Percentiles rank a stretch among this genome's conserved stretches.
Conservation (phyloP, 495 filamentous ascomycete genomes). For the Talaromyces thailandensis region DNA sequence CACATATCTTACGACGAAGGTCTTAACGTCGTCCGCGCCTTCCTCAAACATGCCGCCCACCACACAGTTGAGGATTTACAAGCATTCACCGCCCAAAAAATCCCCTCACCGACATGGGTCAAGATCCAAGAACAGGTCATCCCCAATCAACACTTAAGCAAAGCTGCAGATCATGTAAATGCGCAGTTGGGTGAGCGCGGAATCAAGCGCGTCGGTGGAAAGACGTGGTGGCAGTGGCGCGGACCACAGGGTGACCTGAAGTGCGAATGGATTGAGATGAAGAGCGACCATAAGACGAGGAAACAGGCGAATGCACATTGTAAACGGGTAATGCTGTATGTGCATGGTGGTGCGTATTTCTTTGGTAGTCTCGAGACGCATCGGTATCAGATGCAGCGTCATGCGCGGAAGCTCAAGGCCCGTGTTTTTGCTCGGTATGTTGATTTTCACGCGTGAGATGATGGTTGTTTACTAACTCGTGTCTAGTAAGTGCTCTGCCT, state of each 20-base stretch:
- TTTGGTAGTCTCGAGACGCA: slow-evolving; percentile 94
- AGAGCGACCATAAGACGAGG: slow-evolving; percentile 62
- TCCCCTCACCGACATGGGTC: slow-evolving; percentile 84
- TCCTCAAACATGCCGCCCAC: slow-evolving; percentile 71
- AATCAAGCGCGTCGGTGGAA: slow-evolving; percentile 65
- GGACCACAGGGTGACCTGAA: slow-evolving; percentile 49
- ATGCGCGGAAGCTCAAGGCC: slow-evolving; percentile 87
- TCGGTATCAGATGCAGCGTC: slow-evolving; percentile 89
- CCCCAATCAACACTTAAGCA: slow-evolving; percentile 45
- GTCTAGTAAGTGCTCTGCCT: slow-evolving; percentile 23
- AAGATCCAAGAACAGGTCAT: slow-evolving; percentile 67
- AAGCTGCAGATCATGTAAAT: slow-evolving; percentile 53
- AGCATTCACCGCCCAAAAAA: slow-evolving; percentile 80
- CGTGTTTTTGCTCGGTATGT: slow-evolving; percentile 66
- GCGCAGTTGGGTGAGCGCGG: slow-evolving; percentile 69
- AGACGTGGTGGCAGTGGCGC: slow-evolving; percentile 94
- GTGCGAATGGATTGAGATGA: slow-evolving; percentile 96
- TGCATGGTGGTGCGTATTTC: slow-evolving; percentile 78
- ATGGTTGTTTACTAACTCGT: slow-evolving; percentile 14
- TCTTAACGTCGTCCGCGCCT: slow-evolving; percentile 77
- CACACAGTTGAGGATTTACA: slow-evolving; percentile 91
- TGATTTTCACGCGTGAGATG: background rate
- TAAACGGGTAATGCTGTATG: slow-evolving; percentile 82
- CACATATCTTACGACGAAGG: slow-evolving; percentile 92
- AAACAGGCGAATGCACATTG: slow-evolving; percentile 45